These are phyloP conservation scores for Sporothrix schenckii DNA, from an alignment of 2,329 filamentous ascomycete species.

Conservation along the genomic window DNA sequence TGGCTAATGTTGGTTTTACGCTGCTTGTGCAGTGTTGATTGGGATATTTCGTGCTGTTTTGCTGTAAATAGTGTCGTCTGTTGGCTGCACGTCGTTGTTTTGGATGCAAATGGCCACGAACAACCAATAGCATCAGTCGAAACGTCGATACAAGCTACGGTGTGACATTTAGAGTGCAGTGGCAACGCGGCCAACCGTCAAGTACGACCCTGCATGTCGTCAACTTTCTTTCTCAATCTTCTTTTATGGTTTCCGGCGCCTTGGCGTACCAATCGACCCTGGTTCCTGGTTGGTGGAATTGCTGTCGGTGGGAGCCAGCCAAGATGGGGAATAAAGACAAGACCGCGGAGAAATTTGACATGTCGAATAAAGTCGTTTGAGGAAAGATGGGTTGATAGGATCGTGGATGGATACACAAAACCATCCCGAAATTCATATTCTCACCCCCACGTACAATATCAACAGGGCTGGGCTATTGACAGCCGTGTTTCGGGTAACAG, in stretches of 20 bases:
- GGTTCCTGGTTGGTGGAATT: conserved; percentile 12
- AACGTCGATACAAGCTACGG: too few species aligned
- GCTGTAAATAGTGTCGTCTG: not conserved
- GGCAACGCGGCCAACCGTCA: not conserved
- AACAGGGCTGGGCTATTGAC: too few species aligned
- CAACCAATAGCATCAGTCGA: too few species aligned
- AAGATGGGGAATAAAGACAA: not conserved
- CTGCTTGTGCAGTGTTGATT: too few species aligned
- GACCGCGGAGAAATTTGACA: too few species aligned
- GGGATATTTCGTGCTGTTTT: not conserved
- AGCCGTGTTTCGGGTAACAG: too few species aligned
- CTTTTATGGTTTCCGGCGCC: not conserved
- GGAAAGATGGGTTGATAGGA: too few species aligned
- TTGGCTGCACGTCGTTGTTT: conserved; percentile 19
- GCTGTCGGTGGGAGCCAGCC: not conserved
- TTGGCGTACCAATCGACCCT: not conserved
- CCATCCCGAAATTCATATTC: too few species aligned
- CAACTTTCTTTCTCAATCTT: not conserved
- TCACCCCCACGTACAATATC: too few species aligned
- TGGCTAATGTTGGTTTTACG: not conserved
- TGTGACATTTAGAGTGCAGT: too few species aligned
- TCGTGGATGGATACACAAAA: not conserved
- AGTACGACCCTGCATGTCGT: not conserved
- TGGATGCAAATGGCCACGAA: not conserved
- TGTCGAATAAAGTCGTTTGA: too few species aligned